phyloP scores from a whole-genome alignment of 495 filamentous ascomycete species.

The Massariosphaeria phaeospora region DNA sequence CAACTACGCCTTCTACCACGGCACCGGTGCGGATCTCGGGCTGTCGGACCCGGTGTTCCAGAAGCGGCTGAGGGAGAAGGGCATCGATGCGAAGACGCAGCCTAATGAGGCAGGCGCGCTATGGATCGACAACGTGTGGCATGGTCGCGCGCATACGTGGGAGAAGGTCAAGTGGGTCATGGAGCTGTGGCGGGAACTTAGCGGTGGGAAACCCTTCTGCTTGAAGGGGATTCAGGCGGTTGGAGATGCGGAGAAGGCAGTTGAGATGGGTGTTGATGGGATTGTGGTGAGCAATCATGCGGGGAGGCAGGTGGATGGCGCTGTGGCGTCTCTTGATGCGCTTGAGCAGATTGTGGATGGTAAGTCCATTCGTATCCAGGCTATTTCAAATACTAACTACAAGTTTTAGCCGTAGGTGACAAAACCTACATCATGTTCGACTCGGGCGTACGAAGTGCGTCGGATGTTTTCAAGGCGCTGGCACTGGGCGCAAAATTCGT shows the following conservation, averaged over 20 bases:
- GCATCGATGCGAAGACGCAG: constrained; percentile 51
- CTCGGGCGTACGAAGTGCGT: constrained; percentile 53
- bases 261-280: constrained; percentile 37
- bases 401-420: constrained; percentile 42
- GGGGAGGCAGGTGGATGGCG: constrained; percentile 60
- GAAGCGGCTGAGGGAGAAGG: constrained; percentile 46
- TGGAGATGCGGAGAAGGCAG: constrained; percentile 40
- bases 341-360: constrained; percentile 57
- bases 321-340: constrained; percentile 57
- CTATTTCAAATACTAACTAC: background rate
- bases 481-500: constrained; percentile 61
- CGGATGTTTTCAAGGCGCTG: constrained; percentile 59
- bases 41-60: constrained; percentile 56
- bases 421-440: constrained; percentile 58
- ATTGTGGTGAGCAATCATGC: constrained; percentile 50
- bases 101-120: constrained; percentile 50
- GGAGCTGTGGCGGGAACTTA: constrained; percentile 11
- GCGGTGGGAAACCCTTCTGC: constrained; percentile 25
- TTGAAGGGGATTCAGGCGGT: constrained; percentile 40
- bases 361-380: background rate
- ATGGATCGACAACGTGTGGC: constrained; percentile 65
- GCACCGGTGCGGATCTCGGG: constrained; percentile 53
- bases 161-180: background rate
- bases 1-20: constrained; percentile 63
- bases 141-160: constrained; percentile 51